A percentile compares a stretch with the other conserved stretches of the same genome.
Conservation (phyloP, 2,329 filamentous ascomycete species). For the Didymella sp. region DNA sequence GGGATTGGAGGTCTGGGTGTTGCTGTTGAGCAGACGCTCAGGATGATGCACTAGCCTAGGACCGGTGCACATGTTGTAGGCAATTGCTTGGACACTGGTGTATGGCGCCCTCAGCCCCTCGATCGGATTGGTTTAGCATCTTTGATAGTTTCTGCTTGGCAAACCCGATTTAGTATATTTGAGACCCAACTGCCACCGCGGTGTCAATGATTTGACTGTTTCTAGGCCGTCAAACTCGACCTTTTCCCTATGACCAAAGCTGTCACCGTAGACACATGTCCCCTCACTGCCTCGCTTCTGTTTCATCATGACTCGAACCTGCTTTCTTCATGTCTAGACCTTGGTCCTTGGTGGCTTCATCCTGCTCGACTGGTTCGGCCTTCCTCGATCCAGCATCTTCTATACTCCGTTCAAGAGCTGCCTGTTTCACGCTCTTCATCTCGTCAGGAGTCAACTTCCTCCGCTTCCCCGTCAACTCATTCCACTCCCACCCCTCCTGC, state of each 20-base stretch:
- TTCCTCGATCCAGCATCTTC: not conserved
- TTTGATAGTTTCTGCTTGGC: not conserved
- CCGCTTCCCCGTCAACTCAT: constrained; percentile 12
- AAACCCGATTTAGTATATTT: not conserved
- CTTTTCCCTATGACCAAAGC: not conserved
- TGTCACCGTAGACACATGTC: not conserved
- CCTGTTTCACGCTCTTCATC: not conserved
- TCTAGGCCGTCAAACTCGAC: not conserved
- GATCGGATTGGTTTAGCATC: not conserved
- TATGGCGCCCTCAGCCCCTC: not conserved
- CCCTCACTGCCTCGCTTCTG: not conserved
- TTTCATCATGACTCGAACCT: not conserved
- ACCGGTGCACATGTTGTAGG: not conserved
- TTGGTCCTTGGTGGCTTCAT: not conserved
- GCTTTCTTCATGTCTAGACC: too few relatives aligned
- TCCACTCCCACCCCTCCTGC: constrained; percentile 52
- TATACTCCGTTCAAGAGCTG: not conserved
- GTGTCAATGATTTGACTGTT: not conserved
- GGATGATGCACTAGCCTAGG: constrained; percentile 37
- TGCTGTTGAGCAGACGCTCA: constrained; percentile 54
- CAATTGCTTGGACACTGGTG: not conserved
- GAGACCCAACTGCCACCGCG: not conserved
- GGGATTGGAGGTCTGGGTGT: constrained; percentile 60
- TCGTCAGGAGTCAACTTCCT: constrained; percentile 1
- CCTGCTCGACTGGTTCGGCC: not conserved